Conservation (phyloP, 2,329 filamentous ascomycete species). For the Verruconis gallopava region DNA sequence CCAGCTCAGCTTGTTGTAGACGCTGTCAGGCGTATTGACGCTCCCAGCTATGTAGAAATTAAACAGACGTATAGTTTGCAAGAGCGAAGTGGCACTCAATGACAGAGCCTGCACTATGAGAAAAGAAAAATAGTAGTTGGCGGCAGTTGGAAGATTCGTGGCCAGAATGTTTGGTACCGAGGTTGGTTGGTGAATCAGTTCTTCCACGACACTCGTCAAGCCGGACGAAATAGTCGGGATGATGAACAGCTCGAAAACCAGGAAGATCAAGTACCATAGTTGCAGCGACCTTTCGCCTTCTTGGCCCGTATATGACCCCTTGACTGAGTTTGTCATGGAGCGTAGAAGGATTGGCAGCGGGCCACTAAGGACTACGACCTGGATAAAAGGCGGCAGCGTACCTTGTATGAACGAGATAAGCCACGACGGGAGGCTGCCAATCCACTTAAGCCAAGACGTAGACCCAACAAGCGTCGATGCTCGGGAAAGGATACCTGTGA, state of each 20-base stretch:
- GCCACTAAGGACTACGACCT: constrained; percentile 56
- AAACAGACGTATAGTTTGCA: constrained; percentile 67
- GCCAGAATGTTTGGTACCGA: constrained; percentile 61
- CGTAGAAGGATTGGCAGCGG: constrained; percentile 69
- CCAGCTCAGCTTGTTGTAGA: constrained; percentile 9
- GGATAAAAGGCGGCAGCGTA: constrained; percentile 66
- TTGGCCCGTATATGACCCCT: constrained; percentile 71
- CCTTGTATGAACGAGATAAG: constrained; percentile 63
- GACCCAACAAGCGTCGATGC: constrained; percentile 57
- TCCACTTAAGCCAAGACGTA: constrained; percentile 53
- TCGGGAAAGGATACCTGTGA: constrained; percentile 72
- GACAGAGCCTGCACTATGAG: constrained; percentile 90
- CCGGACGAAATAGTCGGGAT: constrained; percentile 79
- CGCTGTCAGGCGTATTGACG: constrained; percentile 9
- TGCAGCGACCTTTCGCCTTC: constrained; percentile 71
- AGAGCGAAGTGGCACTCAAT: constrained; percentile 74
- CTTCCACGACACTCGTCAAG: constrained; percentile 50
- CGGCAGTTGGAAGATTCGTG: constrained; percentile 65
- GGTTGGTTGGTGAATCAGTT: constrained; percentile 51
- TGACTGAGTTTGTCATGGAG: constrained; percentile 53
- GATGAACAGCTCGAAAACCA: constrained; percentile 90
- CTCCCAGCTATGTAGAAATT: constrained; percentile 72
- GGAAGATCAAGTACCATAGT: constrained; percentile 81
- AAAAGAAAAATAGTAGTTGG: constrained; percentile 98
- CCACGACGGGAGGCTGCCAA: constrained; percentile 46